These are phyloP conservation scores for Pseudogymnoascus sp. DNA, from an alignment of 2,329 filamentous ascomycete genomes.

Conservation along the genomic window DNA sequence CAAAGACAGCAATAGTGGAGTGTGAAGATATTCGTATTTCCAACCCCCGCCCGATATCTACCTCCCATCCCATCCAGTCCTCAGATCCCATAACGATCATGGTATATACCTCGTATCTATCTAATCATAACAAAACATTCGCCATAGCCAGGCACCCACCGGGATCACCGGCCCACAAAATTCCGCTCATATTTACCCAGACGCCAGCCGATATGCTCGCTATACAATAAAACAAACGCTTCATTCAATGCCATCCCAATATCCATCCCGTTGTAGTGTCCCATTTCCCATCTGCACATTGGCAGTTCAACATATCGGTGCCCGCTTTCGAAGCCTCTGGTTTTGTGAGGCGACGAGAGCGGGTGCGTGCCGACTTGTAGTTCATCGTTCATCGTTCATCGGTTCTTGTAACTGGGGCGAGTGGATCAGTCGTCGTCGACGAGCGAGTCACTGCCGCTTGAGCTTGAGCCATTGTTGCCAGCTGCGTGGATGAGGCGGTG, in stretches of 20 bases:
- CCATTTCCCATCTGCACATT: slow-evolving; percentile 2
- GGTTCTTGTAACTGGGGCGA: neutral
- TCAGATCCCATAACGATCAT: slow-evolving; percentile 3
- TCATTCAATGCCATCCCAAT: neutral
- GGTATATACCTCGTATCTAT: slow-evolving; percentile 1
- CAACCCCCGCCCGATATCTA: neutral
- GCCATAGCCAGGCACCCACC: neutral
- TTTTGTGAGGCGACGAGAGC: neutral
- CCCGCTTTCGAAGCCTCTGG: neutral
- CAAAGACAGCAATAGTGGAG: neutral
- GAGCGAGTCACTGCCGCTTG: slow-evolving; percentile 12
- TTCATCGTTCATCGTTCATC: neutral
- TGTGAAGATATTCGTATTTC: slow-evolving; percentile 1
- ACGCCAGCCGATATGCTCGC: slow-evolving; percentile 5
- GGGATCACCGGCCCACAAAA: neutral
- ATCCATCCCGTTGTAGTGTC: neutral
- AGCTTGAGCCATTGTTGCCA: slow-evolving; percentile 12
- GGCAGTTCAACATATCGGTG: neutral
- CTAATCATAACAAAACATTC: neutral
- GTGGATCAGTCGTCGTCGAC: slow-evolving; percentile 5
- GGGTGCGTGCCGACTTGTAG: neutral
- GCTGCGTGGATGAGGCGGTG: slow-evolving; percentile 51
- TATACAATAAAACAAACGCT: slow-evolving; percentile 3
- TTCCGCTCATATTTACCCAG: neutral
- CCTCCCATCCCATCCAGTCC: neutral